These are phyloP conservation scores for Albugo candida DNA, from an alignment of 352 stramenopile species.

Conservation along the genomic window DNA sequence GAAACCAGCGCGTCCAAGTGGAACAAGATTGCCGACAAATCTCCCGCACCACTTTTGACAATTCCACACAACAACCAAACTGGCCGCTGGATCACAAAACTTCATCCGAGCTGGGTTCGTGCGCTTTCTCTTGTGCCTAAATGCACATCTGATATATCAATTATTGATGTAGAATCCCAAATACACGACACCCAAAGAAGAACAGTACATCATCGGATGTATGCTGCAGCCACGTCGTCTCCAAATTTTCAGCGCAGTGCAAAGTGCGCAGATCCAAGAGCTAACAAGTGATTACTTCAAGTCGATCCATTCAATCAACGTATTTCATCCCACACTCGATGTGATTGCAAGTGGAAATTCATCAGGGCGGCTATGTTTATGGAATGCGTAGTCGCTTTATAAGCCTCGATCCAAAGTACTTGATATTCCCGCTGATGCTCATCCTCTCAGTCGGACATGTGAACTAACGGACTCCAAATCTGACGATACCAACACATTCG, in stretches of 20 bases:
- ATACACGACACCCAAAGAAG: constrained; percentile 7
- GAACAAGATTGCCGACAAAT: constrained; percentile 8
- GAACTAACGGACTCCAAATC: too few relatives aligned
- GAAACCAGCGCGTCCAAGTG: constrained; percentile 19
- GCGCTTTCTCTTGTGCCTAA: background rate
- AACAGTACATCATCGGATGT: constrained; percentile 61
- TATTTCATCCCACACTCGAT: constrained; percentile 56
- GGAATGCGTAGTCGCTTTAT: constrained; percentile 9
- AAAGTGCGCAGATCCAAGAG: constrained; percentile 45
- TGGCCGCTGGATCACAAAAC: constrained; percentile 73
- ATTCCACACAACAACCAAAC: constrained; percentile 78
- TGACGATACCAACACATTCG: too few relatives aligned
- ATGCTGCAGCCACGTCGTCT: constrained; percentile 65
- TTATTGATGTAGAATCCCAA: constrained; percentile 28
- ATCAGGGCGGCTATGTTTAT: constrained; percentile 42
- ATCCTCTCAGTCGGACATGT: too few relatives aligned
- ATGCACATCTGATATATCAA: too few relatives aligned
- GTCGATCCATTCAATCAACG: constrained; percentile 76
- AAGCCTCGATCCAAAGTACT: too few relatives aligned
- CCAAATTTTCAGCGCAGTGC: constrained; percentile 58
- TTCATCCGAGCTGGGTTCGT: constrained; percentile 46
- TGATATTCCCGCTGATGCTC: too few relatives aligned
- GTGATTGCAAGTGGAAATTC: constrained; percentile 62
- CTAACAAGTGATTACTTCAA: constrained; percentile 43
- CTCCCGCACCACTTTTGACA: constrained; percentile 13